Base-by-base conservation (phyloP, 331 rosid genomes). In the Arachis monticola region DNA sequence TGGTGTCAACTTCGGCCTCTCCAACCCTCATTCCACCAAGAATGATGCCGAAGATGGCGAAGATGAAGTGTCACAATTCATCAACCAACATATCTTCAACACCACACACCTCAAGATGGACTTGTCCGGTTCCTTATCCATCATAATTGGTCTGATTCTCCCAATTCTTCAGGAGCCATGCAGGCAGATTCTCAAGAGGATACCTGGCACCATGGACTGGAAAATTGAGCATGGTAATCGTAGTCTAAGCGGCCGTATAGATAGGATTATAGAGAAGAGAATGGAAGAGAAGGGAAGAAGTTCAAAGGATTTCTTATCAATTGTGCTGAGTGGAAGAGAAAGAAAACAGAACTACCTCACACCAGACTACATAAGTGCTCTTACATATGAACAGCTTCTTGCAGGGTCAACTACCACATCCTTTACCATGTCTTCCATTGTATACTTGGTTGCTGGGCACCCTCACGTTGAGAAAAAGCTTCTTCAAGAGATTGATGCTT, bases 51-150 rank as follows among this genome's bases (percentile, higher is more conserved):
- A 35, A 56, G 61, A 53, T 44, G 65, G 45, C n/a, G 47, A 9
- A 1, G 83, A 83, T 57, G 97, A 78, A 77, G 96, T 92, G 32
- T 83, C 96, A 0, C 93, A 92, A 67, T 92, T 95, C 69, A 87
- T 95, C 63, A 87, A 90, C 58, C 87, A 95, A 76, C 97, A 92
- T 64, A 83, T 95, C 7, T 95, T 90, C 84, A 90, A 97, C 42
- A 95, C 97, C 47, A 85, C 97, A 3, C 93, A 92, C 57, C 93
- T 95, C 7, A 95, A 90, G 85, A 89, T 95, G 97, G 99, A 95
- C 73, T 70, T 95, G 38, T 86, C 99, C 1, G 99, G 97, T 60
- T 92, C 97, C 31, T 84, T 95, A 27, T 95, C 99, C 8, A 95
- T 95, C 85, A 92, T 92, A 38, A 53, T 95, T 6, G 99, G 99